Conservation (phyloP, 2,329 filamentous ascomycete species). For the Tricladium varicosporioides region DNA sequence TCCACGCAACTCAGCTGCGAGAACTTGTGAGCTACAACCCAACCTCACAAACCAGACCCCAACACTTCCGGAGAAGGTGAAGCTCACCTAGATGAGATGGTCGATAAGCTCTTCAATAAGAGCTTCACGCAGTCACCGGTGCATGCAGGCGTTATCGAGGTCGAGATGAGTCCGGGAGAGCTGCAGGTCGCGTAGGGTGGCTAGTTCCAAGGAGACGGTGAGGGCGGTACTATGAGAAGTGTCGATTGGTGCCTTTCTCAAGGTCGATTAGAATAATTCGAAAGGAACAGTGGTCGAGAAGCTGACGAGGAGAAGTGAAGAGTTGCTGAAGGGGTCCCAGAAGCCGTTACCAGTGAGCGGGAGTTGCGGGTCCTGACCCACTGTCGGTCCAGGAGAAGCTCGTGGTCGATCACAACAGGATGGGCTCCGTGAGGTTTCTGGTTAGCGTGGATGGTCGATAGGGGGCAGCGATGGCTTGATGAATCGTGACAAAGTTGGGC, state of each 20-base stretch:
- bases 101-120: conserved; percentile 31
- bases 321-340: conserved; percentile 17
- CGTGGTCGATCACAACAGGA: conserved; percentile 31
- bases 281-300: conserved; percentile 18
- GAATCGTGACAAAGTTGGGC: neutral
- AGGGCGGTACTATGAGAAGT: conserved; percentile 10
- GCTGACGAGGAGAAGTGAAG: conserved; percentile 20
- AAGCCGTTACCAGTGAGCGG: conserved; percentile 28
- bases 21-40: conserved; percentile 1
- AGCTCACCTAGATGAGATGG: conserved; percentile 22
- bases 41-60: conserved; percentile 9
- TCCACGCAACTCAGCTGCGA: conserved; percentile 17
- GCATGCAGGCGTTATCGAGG: conserved; percentile 31
- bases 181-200: neutral
- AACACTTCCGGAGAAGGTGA: conserved; percentile 1
- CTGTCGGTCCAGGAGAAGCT: conserved; percentile 18
- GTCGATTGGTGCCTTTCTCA: conserved; percentile 15
- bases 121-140: conserved; percentile 32
- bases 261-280: conserved; percentile 11
- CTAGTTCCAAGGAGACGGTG: conserved; percentile 7
- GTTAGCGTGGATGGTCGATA: conserved; percentile 23
- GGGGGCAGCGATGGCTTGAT: conserved; percentile 13
- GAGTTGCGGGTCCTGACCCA: conserved; percentile 30
- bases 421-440: conserved; percentile 16
- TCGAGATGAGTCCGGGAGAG: neutral